Conservation (phyloP, 148 eudicot species). For the Selenicereus undatus region DNA sequence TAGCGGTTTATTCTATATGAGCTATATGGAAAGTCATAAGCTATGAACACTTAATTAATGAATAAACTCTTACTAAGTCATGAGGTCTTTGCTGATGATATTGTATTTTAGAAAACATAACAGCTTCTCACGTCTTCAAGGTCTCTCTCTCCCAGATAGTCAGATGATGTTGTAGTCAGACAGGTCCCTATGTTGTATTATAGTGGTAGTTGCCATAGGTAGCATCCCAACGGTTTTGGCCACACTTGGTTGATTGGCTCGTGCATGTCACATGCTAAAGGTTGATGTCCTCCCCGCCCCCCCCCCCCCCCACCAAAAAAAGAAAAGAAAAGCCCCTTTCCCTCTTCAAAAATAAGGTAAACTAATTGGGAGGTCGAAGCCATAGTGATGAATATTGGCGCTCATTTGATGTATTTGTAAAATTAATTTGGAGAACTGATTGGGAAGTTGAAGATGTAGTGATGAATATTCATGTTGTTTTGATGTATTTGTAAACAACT, state of each 20-base stretch:
- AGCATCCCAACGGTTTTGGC: background rate
- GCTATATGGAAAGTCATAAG: constrained; percentile 16
- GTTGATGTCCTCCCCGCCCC: background rate
- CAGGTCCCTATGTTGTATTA: no score
- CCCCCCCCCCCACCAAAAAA: no score
- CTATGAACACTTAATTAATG: constrained; percentile 4
- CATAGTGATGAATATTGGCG: no score
- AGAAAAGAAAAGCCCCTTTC: no score
- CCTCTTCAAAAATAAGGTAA: no score
- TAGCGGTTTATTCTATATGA: constrained; percentile 12
- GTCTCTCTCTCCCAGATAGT: constrained; percentile 13
- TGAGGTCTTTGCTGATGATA: constrained; percentile 7
- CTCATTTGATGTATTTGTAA: no score
- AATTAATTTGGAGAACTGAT: no score
- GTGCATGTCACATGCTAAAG: background rate
- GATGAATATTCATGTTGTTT: no score
- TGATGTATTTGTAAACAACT: no score
- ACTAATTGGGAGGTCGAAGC: no score
- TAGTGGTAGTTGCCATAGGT: background rate
- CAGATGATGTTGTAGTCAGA: constrained; percentile 17
- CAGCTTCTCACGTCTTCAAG: constrained; percentile 31
- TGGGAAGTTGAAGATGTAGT: no score
- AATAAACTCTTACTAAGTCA: constrained; percentile 2
- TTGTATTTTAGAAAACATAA: constrained; percentile 15
- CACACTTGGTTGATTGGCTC: background rate